phyloP scores from a whole-genome alignment of 192 early-diverging fungal species.

The Umbelopsis sp. region DNA sequence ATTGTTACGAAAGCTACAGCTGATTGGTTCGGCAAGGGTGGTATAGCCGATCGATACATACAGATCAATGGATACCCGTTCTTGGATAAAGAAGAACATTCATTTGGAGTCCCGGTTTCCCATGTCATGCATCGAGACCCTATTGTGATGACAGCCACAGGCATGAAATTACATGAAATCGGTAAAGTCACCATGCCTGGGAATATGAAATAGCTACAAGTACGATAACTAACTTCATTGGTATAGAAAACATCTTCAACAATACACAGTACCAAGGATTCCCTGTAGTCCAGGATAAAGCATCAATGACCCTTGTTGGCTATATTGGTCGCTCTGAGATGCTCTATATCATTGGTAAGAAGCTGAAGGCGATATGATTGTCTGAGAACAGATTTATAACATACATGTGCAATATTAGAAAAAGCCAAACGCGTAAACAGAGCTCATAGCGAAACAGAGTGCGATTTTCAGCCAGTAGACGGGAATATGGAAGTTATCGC shows the following conservation, averaged over 20 bases:
- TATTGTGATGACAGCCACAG: slow-evolving; percentile 58
- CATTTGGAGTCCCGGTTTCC: slow-evolving; percentile 59
- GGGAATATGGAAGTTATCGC: slow-evolving; percentile 30
- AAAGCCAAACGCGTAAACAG: slow-evolving; percentile 51
- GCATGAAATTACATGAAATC: slow-evolving; percentile 52
- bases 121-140: slow-evolving; percentile 66
- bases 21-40: slow-evolving; percentile 73
- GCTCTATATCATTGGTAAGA: slow-evolving; percentile 54
- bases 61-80: slow-evolving; percentile 79
- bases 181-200: slow-evolving; percentile 26
- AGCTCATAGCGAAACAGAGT: slow-evolving; percentile 49
- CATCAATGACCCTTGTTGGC: slow-evolving; percentile 64
- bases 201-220: neutral
- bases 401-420: slow-evolving; percentile 26
- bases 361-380: neutral
- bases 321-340: slow-evolving; percentile 70
- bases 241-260: slow-evolving; percentile 49
- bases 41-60: slow-evolving; percentile 80
- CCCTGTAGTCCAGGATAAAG: slow-evolving; percentile 71
- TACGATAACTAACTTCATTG: neutral
- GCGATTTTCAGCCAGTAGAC: slow-evolving; percentile 45
- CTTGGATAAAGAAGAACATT: slow-evolving; percentile 71
- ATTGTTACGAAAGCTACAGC: slow-evolving; percentile 78
- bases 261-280: slow-evolving; percentile 67
- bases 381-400: neutral